Evolutionary conservation across 202 grass and related monocot genomes (phyloP).

Genomic region (Schoenoplectus tabernaemontani): DNA sequence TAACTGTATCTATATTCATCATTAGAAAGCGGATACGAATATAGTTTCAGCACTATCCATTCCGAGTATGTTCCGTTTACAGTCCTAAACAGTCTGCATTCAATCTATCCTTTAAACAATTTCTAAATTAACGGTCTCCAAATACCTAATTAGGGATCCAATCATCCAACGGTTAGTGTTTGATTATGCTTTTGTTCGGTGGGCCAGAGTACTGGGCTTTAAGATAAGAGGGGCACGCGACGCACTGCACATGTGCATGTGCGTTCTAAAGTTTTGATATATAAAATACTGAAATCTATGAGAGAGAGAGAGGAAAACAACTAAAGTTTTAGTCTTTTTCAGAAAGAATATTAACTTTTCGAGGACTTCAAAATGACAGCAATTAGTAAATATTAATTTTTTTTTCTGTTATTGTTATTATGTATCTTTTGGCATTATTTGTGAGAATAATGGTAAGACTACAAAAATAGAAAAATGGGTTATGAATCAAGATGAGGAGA

Average conservation of each 20-base stretch:
- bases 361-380: not conserved
- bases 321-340: not conserved
- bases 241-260: constrained; percentile 21
- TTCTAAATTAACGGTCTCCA: not conserved
- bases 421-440: not conserved
- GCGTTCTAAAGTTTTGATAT: constrained; percentile 13
- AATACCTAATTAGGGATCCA: not conserved
- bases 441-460: not conserved
- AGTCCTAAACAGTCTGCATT: not conserved
- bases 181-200: not conserved
- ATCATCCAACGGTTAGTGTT: constrained; percentile 3
- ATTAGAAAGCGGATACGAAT: too few relatives aligned
- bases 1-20: too few relatives aligned
- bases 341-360: constrained; percentile 17
- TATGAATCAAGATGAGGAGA: not conserved
- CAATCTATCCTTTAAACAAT: not conserved
- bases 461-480: not conserved
- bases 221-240: constrained; percentile 15
- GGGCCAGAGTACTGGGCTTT: not conserved
- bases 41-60: too few relatives aligned
- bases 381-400: not conserved
- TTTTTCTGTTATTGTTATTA: not conserved
- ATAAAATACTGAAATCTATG: not conserved
- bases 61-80: too few relatives aligned
- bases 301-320: not conserved